Conservation (phyloP, 257 asterid species). For the Coffea canephora region DNA sequence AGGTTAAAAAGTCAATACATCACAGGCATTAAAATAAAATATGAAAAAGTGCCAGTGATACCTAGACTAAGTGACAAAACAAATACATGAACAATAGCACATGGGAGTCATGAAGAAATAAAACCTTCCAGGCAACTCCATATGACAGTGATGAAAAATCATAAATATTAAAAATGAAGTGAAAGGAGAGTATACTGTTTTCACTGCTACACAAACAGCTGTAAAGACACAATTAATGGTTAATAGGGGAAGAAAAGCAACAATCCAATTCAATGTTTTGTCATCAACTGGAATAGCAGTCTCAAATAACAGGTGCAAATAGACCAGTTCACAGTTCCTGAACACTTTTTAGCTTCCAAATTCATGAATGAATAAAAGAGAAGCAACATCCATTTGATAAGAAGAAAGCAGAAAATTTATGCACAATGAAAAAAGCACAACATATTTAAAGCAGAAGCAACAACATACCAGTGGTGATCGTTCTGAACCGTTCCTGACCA, state of each 20-base stretch:
- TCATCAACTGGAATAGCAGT: neutral
- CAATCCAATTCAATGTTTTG: neutral
- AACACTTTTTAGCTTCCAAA: neutral
- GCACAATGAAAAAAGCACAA: neutral
- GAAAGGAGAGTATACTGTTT: neutral
- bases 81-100: neutral
- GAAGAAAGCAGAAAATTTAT: neutral
- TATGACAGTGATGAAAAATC: neutral
- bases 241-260: neutral
- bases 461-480: conserved; percentile 39
- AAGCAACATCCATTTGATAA: neutral
- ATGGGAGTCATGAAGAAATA: neutral
- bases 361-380: neutral
- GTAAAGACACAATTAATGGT: neutral
- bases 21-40: neutral
- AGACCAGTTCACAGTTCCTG: neutral
- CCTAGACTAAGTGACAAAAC: neutral
- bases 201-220: neutral
- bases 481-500: conserved; percentile 44
- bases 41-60: neutral
- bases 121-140: neutral
- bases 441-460: neutral
- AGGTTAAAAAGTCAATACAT: neutral
- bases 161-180: neutral
- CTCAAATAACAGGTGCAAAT: neutral